phyloP scores from a whole-genome alignment of 306 rosid genomes.

The Prunus mongolica region DNA sequence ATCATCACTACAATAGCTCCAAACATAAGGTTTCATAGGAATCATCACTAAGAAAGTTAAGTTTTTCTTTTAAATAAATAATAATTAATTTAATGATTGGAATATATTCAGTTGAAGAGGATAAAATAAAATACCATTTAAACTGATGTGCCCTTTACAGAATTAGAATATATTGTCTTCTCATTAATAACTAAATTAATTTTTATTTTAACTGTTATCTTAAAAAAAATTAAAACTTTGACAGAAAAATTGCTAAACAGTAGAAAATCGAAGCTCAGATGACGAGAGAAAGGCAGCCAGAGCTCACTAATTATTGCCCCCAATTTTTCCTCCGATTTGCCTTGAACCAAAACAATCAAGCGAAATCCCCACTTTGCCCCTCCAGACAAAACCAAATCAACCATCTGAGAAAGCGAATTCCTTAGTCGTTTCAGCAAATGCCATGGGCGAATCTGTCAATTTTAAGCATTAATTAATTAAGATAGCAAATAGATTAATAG shows the following conservation, averaged over 20 bases:
- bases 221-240: not conserved
- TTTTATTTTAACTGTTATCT: not conserved
- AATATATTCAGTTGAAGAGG: too few relatives aligned
- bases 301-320: too few relatives aligned
- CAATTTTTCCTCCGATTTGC: too few relatives aligned
- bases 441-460: not conserved
- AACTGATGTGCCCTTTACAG: too few relatives aligned
- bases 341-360: not conserved
- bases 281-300: too few relatives aligned
- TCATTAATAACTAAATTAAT: not conserved
- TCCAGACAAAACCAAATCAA: not conserved
- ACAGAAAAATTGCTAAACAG: not conserved
- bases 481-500: not conserved
- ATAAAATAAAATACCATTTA: too few relatives aligned
- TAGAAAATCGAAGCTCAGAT: not conserved
- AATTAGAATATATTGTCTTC: too few relatives aligned
- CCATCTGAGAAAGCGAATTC: not conserved
- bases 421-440: not conserved
- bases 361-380: not conserved
- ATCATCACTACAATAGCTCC: not conserved
- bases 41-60: not conserved
- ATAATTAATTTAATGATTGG: too few relatives aligned
- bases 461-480: not conserved
- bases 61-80: too few relatives aligned
- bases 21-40: not conserved